These are phyloP conservation scores for Blastocystis sp. DNA, from an alignment of 352 stramenopile species.

Conservation along the genomic window DNA sequence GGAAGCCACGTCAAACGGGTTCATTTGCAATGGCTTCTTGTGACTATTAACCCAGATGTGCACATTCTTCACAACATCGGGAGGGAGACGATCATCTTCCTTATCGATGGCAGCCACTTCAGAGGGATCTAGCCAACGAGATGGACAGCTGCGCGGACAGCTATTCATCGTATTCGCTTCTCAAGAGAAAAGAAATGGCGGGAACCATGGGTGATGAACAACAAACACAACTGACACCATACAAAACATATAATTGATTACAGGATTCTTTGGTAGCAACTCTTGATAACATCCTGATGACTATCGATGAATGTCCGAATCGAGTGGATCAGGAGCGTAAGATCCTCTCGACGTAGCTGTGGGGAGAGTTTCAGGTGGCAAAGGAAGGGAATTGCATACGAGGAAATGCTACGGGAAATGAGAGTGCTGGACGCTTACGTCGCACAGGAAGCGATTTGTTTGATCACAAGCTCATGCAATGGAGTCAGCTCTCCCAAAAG, in stretches of 20 bases:
- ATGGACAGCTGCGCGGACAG: slow-evolving; percentile 55
- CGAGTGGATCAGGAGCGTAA: background rate
- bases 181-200: background rate
- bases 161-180: slow-evolving; percentile 21
- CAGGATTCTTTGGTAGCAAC: background rate
- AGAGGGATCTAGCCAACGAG: background rate
- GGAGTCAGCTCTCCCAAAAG: background rate
- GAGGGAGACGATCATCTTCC: slow-evolving; percentile 6
- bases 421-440: background rate
- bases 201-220: background rate
- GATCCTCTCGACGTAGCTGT: background rate
- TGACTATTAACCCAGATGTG: slow-evolving; percentile 2
- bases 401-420: slow-evolving; percentile 1
- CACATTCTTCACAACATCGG: background rate
- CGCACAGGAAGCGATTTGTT: slow-evolving; percentile 46
- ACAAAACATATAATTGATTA: slow-evolving; percentile 4
- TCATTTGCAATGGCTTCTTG: background rate
- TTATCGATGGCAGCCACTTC: slow-evolving; percentile 30
- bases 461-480: slow-evolving; percentile 6
- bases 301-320: slow-evolving; percentile 19
- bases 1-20: slow-evolving; percentile 6
- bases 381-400: slow-evolving; percentile 25
- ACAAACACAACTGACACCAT: background rate
- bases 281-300: slow-evolving; percentile 2
- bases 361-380: slow-evolving; percentile 17